These are phyloP conservation scores for Ustanciosporium gigantosporum DNA, from an alignment of 1,284 basidiomycete species.

Conservation along the genomic window DNA sequence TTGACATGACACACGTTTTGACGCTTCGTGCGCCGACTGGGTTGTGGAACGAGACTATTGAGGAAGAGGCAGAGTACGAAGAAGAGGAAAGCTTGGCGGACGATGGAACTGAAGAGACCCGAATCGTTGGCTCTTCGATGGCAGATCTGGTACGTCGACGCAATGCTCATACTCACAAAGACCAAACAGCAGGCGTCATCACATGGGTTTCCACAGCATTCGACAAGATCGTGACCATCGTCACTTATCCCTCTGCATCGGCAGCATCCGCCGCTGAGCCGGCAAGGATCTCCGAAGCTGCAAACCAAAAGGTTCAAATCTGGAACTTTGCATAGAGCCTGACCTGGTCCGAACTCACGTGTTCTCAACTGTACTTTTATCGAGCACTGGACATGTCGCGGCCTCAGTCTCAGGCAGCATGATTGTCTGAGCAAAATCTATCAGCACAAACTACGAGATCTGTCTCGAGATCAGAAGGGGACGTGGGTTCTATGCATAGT, in stretches of 20 bases:
- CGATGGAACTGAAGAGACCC: conserved; percentile 12
- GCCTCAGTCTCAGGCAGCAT: no score
- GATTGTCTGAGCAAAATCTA: no score
- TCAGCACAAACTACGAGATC: no score
- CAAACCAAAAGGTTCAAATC: conserved; percentile 30
- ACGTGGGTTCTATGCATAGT: no score
- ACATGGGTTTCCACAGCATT: conserved; percentile 36
- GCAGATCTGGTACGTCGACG: no score
- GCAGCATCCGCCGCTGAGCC: background rate
- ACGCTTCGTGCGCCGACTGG: conserved; percentile 15
- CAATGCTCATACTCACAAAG: conserved; percentile 1
- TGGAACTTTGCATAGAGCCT: conserved; percentile 40
- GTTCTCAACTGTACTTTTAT: no score
- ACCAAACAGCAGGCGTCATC: conserved; percentile 12
- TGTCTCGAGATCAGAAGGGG: no score
- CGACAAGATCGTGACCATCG: conserved; percentile 43
- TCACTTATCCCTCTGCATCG: conserved; percentile 2
- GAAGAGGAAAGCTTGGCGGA: background rate
- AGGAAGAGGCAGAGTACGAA: background rate
- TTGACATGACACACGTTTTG: conserved; percentile 21
- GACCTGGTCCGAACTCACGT: no score
- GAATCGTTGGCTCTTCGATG: conserved; percentile 6
- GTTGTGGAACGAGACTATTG: background rate
- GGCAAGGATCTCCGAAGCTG: background rate
- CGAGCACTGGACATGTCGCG: no score